phyloP scores from a whole-genome alignment of 2,329 filamentous ascomycete species.

The Fusarium liriodendri region DNA sequence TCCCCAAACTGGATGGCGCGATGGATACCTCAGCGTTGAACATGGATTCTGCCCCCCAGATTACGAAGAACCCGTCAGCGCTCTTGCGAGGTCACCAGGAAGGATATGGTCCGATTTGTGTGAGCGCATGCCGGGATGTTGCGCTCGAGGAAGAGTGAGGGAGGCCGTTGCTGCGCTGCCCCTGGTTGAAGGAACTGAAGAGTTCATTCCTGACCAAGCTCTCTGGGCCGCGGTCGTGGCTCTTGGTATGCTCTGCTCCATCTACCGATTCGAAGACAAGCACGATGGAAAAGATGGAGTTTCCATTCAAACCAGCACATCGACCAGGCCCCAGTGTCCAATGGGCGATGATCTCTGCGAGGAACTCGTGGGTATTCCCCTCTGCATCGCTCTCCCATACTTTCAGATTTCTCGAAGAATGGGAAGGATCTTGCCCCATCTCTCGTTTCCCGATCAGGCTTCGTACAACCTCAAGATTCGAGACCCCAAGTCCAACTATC shows the following conservation, averaged over 20 bases:
- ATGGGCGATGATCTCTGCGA: slow-evolving; percentile 64
- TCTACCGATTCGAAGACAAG: slow-evolving; percentile 64
- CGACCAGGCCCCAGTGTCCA: slow-evolving; percentile 51
- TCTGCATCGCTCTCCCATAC: slow-evolving; percentile 61
- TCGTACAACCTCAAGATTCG: slow-evolving; percentile 64
- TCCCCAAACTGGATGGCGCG: slow-evolving; percentile 61
- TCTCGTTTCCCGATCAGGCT: slow-evolving; percentile 65
- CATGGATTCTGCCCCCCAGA: slow-evolving; percentile 64
- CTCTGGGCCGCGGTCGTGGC: slow-evolving; percentile 65
- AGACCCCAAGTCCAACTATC: slow-evolving; percentile 59
- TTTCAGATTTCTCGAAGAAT: slow-evolving; percentile 62
- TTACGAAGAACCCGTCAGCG: slow-evolving; percentile 60
- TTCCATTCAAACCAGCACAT: slow-evolving; percentile 43
- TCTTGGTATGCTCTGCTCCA: slow-evolving; percentile 64
- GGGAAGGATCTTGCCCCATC: slow-evolving; percentile 63
- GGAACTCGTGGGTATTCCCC: slow-evolving; percentile 61
- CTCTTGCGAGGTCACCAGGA: slow-evolving; percentile 58
- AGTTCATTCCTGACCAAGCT: slow-evolving; percentile 62
- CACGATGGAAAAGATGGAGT: slow-evolving; percentile 65
- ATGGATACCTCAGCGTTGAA: slow-evolving; percentile 52
- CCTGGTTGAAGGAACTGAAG: slow-evolving; percentile 60
- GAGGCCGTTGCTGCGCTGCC: slow-evolving; percentile 62
- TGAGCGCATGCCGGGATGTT: slow-evolving; percentile 64
- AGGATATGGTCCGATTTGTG: slow-evolving; percentile 66
- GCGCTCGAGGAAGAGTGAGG: slow-evolving; percentile 61